phyloP scores from a whole-genome alignment of 108 stramenopile species.

The Cyclotella kingstonii region DNA sequence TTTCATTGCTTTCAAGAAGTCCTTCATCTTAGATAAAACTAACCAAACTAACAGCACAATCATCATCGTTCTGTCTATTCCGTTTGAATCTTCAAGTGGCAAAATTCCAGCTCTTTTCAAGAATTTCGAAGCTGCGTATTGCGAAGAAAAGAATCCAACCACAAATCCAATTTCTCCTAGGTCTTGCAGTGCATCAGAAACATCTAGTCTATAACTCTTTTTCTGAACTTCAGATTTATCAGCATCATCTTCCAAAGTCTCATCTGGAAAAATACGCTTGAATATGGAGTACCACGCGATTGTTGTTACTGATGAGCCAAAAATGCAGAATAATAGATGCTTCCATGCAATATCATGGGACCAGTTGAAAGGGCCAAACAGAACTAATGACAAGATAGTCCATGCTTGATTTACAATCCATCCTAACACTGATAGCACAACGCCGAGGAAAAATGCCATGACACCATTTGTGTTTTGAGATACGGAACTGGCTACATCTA shows the following conservation, averaged over 20 bases:
- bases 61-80: not conserved
- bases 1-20: conserved; percentile 15
- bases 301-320: conserved; percentile 14
- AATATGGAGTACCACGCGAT: conserved; percentile 22
- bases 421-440: conserved; percentile 8
- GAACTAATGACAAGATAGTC: conserved; percentile 13
- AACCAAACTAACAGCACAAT: conserved; percentile 21
- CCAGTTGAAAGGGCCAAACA: conserved; percentile 30
- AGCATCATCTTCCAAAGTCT: conserved; percentile 8
- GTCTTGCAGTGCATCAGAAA: conserved; percentile 25
- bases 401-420: conserved; percentile 33
- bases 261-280: conserved; percentile 7
- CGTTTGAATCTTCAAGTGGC: conserved; percentile 3
- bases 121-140: conserved; percentile 5
- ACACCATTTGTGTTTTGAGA: not conserved
- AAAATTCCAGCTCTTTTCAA: not conserved
- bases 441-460: conserved; percentile 24
- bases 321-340: conserved; percentile 14
- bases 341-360: conserved; percentile 19
- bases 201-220: not conserved
- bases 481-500: not conserved
- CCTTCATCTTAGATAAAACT: conserved; percentile 15
- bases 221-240: not conserved
- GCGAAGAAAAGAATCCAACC: conserved; percentile 15
- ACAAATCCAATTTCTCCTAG: conserved; percentile 34